Percentiles rank a stretch among this genome's conserved stretches.
These are phyloP conservation scores for Macadamia tetraphylla DNA, from an alignment of 164 flowering plant genomes.

Conservation along the genomic window DNA sequence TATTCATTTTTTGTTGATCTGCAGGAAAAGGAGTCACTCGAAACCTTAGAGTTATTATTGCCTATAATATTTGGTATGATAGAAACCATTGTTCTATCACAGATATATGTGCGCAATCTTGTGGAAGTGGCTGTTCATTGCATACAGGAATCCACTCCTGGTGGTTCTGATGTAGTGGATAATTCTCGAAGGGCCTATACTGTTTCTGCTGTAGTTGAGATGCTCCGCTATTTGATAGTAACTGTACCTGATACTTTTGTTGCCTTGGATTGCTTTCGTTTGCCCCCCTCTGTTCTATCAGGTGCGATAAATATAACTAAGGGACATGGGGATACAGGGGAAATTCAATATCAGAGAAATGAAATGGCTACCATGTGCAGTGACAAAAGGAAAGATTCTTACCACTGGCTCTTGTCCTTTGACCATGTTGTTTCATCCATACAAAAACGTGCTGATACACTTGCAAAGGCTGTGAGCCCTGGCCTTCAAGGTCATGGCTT, in stretches of 20 bases:
- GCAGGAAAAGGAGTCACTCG: slow-evolving; percentile 78
- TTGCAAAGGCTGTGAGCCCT: slow-evolving; percentile 67
- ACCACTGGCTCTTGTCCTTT: slow-evolving; percentile 44
- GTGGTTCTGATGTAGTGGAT: slow-evolving; percentile 61
- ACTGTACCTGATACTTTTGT: slow-evolving; percentile 97
- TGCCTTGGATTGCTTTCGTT: slow-evolving; percentile 88
- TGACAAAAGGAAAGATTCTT: slow-evolving; percentile 42
- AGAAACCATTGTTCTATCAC: slow-evolving; percentile 67
- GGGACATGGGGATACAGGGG: slow-evolving; percentile 38
- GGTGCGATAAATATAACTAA: slow-evolving; percentile 36
- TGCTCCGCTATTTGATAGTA: slow-evolving; percentile 77
- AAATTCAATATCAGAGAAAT: slow-evolving; percentile 26
- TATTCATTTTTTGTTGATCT: slow-evolving; percentile 13
- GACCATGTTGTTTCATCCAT: slow-evolving; percentile 60
- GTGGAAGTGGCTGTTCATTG: slow-evolving; percentile 66
- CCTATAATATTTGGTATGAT: slow-evolving; percentile 75
- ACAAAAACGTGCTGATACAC: slow-evolving; percentile 60
- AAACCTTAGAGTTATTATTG: slow-evolving; percentile 65
- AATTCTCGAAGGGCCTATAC: slow-evolving; percentile 73
- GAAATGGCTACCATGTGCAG: slow-evolving; percentile 30
- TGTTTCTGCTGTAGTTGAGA: slow-evolving; percentile 65
- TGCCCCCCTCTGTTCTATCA: slow-evolving; percentile 58
- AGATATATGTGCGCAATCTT: slow-evolving; percentile 73
- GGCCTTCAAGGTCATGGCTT: slow-evolving; percentile 53
- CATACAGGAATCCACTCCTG: slow-evolving; percentile 65